phyloP scores from a whole-genome alignment of 768 basidiomycete species.

The Paxillus ammoniavirescens region DNA sequence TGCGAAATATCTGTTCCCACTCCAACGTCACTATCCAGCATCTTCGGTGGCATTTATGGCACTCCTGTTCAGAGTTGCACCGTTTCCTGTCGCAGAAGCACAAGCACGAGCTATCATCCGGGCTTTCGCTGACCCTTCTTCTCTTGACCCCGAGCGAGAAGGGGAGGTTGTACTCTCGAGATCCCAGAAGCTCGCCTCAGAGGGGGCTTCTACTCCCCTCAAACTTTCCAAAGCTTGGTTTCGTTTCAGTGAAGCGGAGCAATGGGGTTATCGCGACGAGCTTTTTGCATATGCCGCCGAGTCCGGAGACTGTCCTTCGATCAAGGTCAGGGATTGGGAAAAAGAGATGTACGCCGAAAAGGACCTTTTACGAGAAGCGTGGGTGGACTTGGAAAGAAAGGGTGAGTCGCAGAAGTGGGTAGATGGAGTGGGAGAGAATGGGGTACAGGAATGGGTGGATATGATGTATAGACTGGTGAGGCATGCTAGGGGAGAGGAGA shows the following conservation, averaged over 20 bases:
- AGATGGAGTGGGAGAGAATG: constrained; percentile 57
- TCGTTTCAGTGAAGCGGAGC: constrained; percentile 46
- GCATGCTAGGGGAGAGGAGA: constrained; percentile 17
- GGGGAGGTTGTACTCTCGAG: constrained; percentile 48
- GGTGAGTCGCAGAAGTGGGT: constrained; percentile 64
- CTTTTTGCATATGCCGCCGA: constrained; percentile 49
- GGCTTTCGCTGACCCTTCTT: constrained; percentile 50
- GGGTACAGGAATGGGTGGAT: constrained; percentile 60
- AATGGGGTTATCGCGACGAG: constrained; percentile 67
- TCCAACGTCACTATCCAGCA: constrained; percentile 45
- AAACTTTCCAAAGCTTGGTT: constrained; percentile 58
- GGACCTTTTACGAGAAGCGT: constrained; percentile 47
- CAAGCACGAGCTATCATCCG: constrained; percentile 66
- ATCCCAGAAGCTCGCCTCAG: constrained; percentile 39
- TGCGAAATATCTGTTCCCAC: constrained; percentile 65
- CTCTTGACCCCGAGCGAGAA: constrained; percentile 50
- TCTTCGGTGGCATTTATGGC: constrained; percentile 65
- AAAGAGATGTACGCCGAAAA: constrained; percentile 52
- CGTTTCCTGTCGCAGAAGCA: constrained; percentile 76
- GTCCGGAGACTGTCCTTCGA: constrained; percentile 26
- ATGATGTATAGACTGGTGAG: constrained; percentile 37
- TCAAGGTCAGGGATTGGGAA: constrained; percentile 54
- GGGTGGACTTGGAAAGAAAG: constrained; percentile 54
- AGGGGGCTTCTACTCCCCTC: constrained; percentile 33
- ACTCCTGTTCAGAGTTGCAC: constrained; percentile 55